phyloP scores from a whole-genome alignment of 2,329 filamentous ascomycete species.

The Furcasterigmium sp. region DNA sequence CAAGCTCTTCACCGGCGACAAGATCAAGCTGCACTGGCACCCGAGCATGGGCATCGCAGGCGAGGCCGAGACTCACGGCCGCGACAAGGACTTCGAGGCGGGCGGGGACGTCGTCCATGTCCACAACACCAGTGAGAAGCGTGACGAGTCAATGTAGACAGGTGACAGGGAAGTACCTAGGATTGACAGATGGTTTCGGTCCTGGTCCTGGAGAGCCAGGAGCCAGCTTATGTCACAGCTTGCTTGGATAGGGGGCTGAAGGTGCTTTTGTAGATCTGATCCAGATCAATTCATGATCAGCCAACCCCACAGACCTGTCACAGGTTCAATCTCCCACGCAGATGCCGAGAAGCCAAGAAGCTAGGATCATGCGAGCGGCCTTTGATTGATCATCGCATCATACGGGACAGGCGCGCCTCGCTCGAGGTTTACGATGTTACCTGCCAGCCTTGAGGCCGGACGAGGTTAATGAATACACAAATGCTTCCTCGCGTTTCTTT shows the following conservation, averaged over 20 bases:
- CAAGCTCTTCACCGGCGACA: slow-evolving; percentile 25
- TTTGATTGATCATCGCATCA: too few relatives aligned
- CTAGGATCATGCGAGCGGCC: background rate
- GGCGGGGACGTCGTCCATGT: slow-evolving; percentile 8
- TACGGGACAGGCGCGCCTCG: too few relatives aligned
- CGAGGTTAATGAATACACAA: too few relatives aligned
- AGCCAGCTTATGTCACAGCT: too few relatives aligned
- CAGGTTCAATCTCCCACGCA: background rate
- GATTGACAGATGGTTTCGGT: too few relatives aligned
- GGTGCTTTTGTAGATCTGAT: background rate
- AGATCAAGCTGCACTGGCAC: slow-evolving; percentile 24
- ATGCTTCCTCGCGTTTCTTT: too few relatives aligned
- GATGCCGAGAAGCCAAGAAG: background rate
- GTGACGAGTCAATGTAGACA: too few relatives aligned
- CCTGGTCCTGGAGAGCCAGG: too few relatives aligned
- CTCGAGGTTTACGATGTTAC: too few relatives aligned
- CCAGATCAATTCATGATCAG: slow-evolving; percentile 1
- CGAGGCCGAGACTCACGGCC: slow-evolving; percentile 12
- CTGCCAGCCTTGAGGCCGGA: too few relatives aligned
- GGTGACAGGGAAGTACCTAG: too few relatives aligned
- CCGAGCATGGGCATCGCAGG: slow-evolving; percentile 23
- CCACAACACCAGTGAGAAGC: slow-evolving; percentile 5
- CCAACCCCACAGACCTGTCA: background rate
- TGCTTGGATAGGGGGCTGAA: too few relatives aligned
- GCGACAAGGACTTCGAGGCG: slow-evolving; percentile 8